Evolutionary conservation across 1,284 basidiomycete genomes (phyloP).

Genomic region (Somion occarium): DNA sequence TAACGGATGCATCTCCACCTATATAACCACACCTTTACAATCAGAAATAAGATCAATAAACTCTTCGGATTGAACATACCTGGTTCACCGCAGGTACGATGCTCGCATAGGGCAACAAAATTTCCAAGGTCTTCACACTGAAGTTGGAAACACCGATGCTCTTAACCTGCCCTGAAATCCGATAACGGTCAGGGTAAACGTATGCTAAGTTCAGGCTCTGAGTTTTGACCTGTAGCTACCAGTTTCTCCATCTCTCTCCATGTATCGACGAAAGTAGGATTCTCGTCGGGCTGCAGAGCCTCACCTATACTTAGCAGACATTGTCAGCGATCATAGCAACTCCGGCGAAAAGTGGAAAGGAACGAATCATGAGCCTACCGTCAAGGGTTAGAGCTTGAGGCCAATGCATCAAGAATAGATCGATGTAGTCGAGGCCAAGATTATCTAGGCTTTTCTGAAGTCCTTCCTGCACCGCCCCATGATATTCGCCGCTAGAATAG

Average conservation of each 20-base stretch:
- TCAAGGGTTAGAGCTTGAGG: constrained; percentile 21
- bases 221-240: constrained; percentile 32
- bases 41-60: no score
- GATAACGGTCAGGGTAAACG: not conserved
- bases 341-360: no score
- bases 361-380: no score
- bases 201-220: not conserved
- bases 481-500: constrained; percentile 2
- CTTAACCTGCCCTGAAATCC: constrained; percentile 37
- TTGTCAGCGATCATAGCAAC: no score
- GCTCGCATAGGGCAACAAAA: constrained; percentile 31
- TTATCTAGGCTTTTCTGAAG: constrained; percentile 52
- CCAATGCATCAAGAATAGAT: constrained; percentile 73
- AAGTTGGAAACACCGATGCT: constrained; percentile 70
- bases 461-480: constrained; percentile 29
- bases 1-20: constrained; percentile 55
- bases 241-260: constrained; percentile 60
- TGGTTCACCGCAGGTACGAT: constrained; percentile 62
- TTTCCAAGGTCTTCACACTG: constrained; percentile 46
- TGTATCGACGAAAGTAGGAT: constrained; percentile 45
- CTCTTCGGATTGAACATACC: no score
- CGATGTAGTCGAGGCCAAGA: constrained; percentile 60
- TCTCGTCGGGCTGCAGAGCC: no score
- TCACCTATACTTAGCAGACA: no score
- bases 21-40: no score